A percentile compares a stretch with the other conserved stretches of the same genome.
Conservation (phyloP, 2,329 filamentous ascomycete genomes). For the Fusarium sp. region DNA sequence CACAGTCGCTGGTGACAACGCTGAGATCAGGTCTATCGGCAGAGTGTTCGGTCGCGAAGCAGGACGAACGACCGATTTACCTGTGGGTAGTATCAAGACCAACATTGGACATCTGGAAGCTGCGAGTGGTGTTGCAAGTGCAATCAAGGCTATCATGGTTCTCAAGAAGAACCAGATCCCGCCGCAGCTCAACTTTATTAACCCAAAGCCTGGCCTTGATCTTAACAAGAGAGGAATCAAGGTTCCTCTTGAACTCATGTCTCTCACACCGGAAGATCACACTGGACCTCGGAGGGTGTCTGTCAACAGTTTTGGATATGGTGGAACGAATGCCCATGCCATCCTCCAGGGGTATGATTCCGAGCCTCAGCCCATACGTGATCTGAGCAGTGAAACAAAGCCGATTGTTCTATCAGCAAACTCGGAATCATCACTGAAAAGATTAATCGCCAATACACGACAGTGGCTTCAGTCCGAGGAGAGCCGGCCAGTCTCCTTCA, state of each 20-base stretch:
- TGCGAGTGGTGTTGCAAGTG: constrained; percentile 19
- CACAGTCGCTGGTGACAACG: constrained; percentile 17
- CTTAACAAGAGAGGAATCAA: constrained; percentile 18
- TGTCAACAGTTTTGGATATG: constrained; percentile 19
- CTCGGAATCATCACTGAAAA: constrained; percentile 8
- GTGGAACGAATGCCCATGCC: constrained; percentile 18
- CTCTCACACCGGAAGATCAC: constrained; percentile 1
- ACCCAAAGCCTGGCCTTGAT: constrained; percentile 7
- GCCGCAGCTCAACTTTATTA: constrained; percentile 17
- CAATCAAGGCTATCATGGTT: constrained; percentile 30
- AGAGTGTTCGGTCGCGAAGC: constrained; percentile 15
- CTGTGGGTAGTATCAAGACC: constrained; percentile 31
- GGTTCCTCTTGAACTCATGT: constrained; percentile 8
- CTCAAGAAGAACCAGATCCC: constrained; percentile 30
- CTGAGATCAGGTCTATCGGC: constrained; percentile 13
- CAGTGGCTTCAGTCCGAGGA: constrained; percentile 3
- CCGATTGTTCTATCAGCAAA: constrained; percentile 21
- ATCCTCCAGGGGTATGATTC: constrained; percentile 7
- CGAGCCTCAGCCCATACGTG: background rate
- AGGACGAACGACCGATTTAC: constrained; percentile 5
- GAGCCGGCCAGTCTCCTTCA: background rate
- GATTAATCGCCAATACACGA: background rate
- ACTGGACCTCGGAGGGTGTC: background rate
- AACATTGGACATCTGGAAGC: constrained; percentile 34
- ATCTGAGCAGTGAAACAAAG: background rate